phyloP scores from a whole-genome alignment of 2,329 filamentous ascomycete genomes.

The Neocucurbitaria cava region DNA sequence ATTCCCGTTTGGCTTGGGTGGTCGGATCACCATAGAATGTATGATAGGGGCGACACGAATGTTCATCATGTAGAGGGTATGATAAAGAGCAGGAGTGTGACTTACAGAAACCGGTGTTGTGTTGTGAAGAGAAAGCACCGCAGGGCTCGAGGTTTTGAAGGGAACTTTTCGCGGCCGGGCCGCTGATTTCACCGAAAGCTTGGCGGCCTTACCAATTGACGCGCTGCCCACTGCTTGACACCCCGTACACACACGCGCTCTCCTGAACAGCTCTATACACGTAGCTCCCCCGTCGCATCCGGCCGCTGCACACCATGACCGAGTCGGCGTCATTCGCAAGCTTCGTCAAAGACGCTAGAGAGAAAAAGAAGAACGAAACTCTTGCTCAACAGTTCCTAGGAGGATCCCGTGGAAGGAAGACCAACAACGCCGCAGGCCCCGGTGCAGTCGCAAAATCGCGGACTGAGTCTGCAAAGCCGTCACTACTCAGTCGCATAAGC shows the following conservation, averaged over 20 bases:
- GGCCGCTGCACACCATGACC: constrained; percentile 21
- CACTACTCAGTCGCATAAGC: constrained; percentile 73
- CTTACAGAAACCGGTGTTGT: constrained; percentile 40
- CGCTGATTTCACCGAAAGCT: constrained; percentile 23
- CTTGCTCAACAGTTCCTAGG: constrained; percentile 77
- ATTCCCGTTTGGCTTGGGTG: constrained; percentile 51
- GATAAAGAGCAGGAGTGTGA: constrained; percentile 13
- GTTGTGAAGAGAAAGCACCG: constrained; percentile 26
- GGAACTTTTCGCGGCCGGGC: constrained; percentile 30
- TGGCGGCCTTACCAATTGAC: constrained; percentile 17
- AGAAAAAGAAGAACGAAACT: constrained; percentile 73
- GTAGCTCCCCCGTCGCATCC: background rate
- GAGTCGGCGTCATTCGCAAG: constrained; percentile 37
- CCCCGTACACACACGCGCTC: constrained; percentile 6
- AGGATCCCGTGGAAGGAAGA: constrained; percentile 59
- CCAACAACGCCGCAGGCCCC: constrained; percentile 62
- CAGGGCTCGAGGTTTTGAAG: constrained; percentile 24
- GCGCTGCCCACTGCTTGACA: constrained; percentile 15
- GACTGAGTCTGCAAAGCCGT: constrained; percentile 57
- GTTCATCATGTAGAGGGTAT: constrained; percentile 41
- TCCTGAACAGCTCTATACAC: background rate
- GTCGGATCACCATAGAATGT: constrained; percentile 50
- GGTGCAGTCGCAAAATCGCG: constrained; percentile 53
- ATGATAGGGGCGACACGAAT: constrained; percentile 51
- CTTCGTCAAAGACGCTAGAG: constrained; percentile 56